Evolutionary conservation across 1,284 basidiomycete species (phyloP), one percentile per base, ranked within the genome.

Genomic region (Austropuccinia psidii): DNA sequence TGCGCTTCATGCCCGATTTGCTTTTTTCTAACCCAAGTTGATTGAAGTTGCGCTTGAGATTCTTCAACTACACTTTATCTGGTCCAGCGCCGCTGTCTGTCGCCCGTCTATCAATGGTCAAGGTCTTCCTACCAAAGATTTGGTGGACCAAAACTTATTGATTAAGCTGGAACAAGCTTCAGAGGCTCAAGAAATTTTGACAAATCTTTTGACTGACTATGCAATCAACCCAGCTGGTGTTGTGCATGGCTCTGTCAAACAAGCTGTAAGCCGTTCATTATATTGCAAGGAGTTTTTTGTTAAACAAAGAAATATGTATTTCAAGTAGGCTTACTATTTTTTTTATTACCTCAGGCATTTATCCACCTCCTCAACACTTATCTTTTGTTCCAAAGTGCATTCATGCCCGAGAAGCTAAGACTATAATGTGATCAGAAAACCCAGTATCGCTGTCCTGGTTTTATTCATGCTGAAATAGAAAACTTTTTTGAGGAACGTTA

Each of bases 391-490:
- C 60, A 58, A 31, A 61, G 70, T 11, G 35, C 39, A 29, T 33
- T 65, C 13, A 55, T 76, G 35, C 65, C 75, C 19, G 45, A 65
- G n/a, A 8, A 66, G 13, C 64, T 80, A 50, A 74, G 61, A 19
- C 74, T 80, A 5, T 65, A 64, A 27, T 79, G 78, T 68, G 73
- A 75, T 7, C 50, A 70, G 11, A 75, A 78, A 37, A 69, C 77
- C 0, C 79, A 80, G 69, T 72, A 75, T 55, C 70, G 75, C 24
- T 80, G 79, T 68, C 72, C 78, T 1, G 45, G 68, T 1, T 77
- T 78, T 24, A 68, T 79, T 19, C 67, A 78, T 33, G 65, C 72
- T 13, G 78, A 79, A 70, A 77, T 80, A 64, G 76, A 77, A 64
- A 75, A 76, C 19, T 79, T 67, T 37, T 24, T 68, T 19, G 29